Percentiles rank a stretch among this genome's conserved stretches.
Conservation (phyloP, 2,329 filamentous ascomycete genomes). For the Ophiosphaerella korrae region DNA sequence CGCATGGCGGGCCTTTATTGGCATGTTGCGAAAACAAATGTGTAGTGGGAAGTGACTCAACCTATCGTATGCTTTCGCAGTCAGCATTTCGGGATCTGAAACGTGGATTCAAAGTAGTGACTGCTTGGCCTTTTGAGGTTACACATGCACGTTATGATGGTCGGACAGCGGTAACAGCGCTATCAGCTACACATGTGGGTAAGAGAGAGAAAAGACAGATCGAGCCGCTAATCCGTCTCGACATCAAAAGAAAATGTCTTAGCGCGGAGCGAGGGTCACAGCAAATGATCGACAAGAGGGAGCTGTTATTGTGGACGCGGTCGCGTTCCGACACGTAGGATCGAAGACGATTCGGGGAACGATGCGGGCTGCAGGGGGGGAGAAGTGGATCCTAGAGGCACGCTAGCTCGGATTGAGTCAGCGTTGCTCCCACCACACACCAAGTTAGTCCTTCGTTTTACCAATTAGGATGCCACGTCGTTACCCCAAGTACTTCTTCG, state of each 20-base stretch:
- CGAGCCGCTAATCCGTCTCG: too few relatives aligned
- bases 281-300: not conserved
- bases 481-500: too few relatives aligned
- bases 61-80: slow-evolving; percentile 1
- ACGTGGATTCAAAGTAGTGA: not conserved
- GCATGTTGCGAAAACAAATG: slow-evolving; percentile 1
- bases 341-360: too few relatives aligned
- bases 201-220: too few relatives aligned
- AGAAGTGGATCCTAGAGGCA: too few relatives aligned
- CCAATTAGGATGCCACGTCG: too few relatives aligned
- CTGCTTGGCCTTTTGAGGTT: not conserved
- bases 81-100: not conserved
- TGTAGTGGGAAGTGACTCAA: not conserved
- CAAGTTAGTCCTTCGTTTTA: too few relatives aligned
- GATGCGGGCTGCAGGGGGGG: too few relatives aligned
- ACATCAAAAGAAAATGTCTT: not conserved
- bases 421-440: too few relatives aligned
- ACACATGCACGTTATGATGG: not conserved
- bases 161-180: too few relatives aligned
- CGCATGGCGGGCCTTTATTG: not conserved
- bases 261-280: not conserved
- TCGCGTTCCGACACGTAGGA: not conserved
- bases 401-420: too few relatives aligned
- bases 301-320: not conserved
- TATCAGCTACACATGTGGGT: too few relatives aligned